Evolutionary conservation across 164 flowering plant genomes (phyloP).

Genomic region (Tetrastigma voinierianum): DNA sequence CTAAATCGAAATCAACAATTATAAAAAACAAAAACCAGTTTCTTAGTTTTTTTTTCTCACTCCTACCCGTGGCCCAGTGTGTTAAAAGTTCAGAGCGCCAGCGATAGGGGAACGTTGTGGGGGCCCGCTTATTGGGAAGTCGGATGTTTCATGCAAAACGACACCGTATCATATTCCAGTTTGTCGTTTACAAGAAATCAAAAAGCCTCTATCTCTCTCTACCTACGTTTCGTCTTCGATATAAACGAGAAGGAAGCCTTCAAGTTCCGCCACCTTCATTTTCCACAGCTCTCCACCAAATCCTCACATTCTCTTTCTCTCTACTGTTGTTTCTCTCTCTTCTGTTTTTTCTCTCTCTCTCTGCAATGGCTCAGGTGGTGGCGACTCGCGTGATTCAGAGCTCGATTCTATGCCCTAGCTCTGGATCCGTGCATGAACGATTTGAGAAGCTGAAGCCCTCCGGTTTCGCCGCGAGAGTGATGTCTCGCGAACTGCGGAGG

Average conservation of each 20-base stretch:
- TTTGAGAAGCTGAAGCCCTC: conserved; percentile 36
- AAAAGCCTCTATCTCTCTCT: too few relatives aligned
- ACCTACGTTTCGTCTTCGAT: too few relatives aligned
- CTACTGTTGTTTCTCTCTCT: neutral
- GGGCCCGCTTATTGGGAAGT: too few relatives aligned
- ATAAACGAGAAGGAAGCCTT: neutral
- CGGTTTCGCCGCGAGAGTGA: conserved; percentile 22
- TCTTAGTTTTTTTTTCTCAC: too few relatives aligned
- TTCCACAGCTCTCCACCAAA: neutral
- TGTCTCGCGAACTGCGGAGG: conserved; percentile 18
- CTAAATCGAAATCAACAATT: too few relatives aligned
- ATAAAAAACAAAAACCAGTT: too few relatives aligned
- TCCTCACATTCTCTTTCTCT: conserved; percentile 3
- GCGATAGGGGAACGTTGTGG: too few relatives aligned
- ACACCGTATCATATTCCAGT: too few relatives aligned
- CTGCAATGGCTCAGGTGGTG: conserved; percentile 48
- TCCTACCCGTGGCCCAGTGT: too few relatives aligned
- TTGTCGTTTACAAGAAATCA: too few relatives aligned
- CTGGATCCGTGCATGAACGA: conserved; percentile 34
- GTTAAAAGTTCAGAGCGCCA: too few relatives aligned
- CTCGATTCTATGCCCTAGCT: conserved; percentile 19
- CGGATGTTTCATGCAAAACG: too few relatives aligned
- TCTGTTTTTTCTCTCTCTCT: neutral
- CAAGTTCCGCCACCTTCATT: conserved; percentile 21
- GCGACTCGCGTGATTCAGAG: conserved; percentile 38